Conservation (phyloP, 768 basidiomycete species). For the Stropharia rugosoannulata region DNA sequence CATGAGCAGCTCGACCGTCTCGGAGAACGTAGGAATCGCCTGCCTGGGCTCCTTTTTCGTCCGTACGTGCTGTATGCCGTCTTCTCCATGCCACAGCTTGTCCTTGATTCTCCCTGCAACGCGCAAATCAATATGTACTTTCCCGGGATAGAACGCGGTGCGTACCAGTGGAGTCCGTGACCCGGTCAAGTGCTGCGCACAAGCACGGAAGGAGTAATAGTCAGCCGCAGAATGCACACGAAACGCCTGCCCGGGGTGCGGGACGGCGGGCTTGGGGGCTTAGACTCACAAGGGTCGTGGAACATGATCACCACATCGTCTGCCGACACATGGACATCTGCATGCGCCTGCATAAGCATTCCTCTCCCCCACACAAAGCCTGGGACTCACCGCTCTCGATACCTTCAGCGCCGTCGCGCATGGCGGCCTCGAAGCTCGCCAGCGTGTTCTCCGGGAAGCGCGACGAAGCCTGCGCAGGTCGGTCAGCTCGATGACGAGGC, state of each 20-base stretch:
- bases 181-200: constrained; percentile 61
- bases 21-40: constrained; percentile 85
- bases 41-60: constrained; percentile 83
- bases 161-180: constrained; percentile 74
- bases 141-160: constrained; percentile 3
- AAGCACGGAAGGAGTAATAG: constrained; percentile 10
- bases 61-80: constrained; percentile 75
- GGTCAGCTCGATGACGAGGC: background rate
- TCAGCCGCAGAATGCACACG: constrained; percentile 15
- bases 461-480: constrained; percentile 66
- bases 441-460: constrained; percentile 92
- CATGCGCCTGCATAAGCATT: constrained; percentile 30
- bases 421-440: constrained; percentile 92
- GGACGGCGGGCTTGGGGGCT: constrained; percentile 17
- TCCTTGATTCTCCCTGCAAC: constrained; percentile 64
- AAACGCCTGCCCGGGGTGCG: background rate
- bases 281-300: constrained; percentile 77
- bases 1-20: constrained; percentile 82
- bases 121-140: constrained; percentile 18
- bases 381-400: constrained; percentile 88
- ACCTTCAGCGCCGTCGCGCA: constrained; percentile 91
- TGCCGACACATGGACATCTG: constrained; percentile 93
- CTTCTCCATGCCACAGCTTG: constrained; percentile 66
- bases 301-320: constrained; percentile 93
- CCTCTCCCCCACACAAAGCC: background rate